Evolutionary conservation across 2,329 filamentous ascomycete genomes (phyloP).

Genomic region (Sordariomycetes sp.): DNA sequence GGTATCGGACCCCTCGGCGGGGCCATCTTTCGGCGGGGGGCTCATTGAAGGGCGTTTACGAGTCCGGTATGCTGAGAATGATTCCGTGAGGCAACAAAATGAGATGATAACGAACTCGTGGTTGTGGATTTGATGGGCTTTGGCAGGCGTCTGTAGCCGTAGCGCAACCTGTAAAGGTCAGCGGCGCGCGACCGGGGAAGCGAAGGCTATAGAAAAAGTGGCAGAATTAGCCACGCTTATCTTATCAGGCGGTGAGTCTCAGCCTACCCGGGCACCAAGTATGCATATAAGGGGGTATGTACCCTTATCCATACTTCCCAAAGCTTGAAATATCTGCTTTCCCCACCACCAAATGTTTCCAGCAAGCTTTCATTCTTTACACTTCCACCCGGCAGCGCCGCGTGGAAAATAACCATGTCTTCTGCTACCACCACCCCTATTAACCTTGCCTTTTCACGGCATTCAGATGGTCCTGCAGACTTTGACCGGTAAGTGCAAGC

Average conservation of each 20-base stretch:
- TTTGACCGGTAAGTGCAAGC: slow-evolving; percentile 11
- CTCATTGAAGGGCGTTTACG: neutral
- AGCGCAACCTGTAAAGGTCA: neutral
- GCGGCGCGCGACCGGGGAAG: neutral
- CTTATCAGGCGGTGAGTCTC: slow-evolving; percentile 3
- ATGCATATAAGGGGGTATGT: slow-evolving; percentile 3
- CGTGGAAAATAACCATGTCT: neutral
- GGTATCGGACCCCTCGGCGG: slow-evolving; percentile 44
- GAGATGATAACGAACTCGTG: neutral
- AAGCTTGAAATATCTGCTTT: neutral
- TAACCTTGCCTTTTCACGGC: slow-evolving; percentile 1
- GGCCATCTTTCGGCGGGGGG: slow-evolving; percentile 19
- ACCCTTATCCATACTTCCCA: neutral
- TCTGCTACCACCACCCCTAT: slow-evolving; percentile 5
- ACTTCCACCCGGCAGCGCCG: neutral
- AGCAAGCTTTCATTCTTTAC: neutral
- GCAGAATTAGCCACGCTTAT: slow-evolving; percentile 1
- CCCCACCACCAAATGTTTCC: neutral
- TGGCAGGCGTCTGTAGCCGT: no score
- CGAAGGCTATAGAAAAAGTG: neutral
- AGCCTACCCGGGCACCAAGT: neutral
- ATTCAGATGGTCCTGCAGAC: neutral
- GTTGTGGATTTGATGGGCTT: neutral
- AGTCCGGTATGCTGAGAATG: neutral
- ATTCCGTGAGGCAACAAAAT: neutral